Percentiles rank a stretch among this genome's conserved stretches.
Conservation (phyloP, 2,329 filamentous ascomycete species). For the Phaeomoniella chlamydospora region DNA sequence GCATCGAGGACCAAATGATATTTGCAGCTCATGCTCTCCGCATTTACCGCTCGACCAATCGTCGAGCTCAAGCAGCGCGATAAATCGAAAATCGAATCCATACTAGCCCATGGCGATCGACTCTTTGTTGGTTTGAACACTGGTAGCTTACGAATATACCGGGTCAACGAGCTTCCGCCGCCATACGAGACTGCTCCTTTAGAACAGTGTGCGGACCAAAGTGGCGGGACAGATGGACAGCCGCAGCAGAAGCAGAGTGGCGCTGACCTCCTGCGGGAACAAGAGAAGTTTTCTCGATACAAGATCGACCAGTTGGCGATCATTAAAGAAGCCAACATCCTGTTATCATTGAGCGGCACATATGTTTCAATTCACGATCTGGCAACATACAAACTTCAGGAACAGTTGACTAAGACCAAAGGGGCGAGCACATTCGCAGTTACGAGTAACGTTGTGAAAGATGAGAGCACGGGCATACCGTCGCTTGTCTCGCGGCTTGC, state of each 20-base stretch:
- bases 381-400: constrained; percentile 66
- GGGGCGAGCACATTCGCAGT: constrained; percentile 84
- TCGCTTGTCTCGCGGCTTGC: constrained; percentile 85
- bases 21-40: constrained; percentile 99
- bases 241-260: constrained; percentile 30
- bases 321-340: constrained; percentile 84
- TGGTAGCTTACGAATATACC: constrained; percentile 77
- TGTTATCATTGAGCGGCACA: constrained; percentile 82
- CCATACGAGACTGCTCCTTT: constrained; percentile 15
- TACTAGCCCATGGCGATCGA: constrained; percentile 83
- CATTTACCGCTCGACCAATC: constrained; percentile 89
- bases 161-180: constrained; percentile 54
- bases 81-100: constrained; percentile 94
- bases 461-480: constrained; percentile 71
- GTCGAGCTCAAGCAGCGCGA: constrained; percentile 92
- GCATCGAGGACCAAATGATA: no score
- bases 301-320: constrained; percentile 88
- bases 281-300: constrained; percentile 84
- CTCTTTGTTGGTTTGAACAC: constrained; percentile 85
- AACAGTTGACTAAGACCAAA: constrained; percentile 68
- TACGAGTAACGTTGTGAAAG: constrained; percentile 89
- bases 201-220: constrained; percentile 15
- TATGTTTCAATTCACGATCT: constrained; percentile 83
- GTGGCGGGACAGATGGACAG: constrained; percentile 5
- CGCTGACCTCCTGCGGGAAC: constrained; percentile 75